Evolutionary conservation across 2,329 filamentous ascomycete genomes (phyloP).

Genomic region (Apiospora rasikravindrae): DNA sequence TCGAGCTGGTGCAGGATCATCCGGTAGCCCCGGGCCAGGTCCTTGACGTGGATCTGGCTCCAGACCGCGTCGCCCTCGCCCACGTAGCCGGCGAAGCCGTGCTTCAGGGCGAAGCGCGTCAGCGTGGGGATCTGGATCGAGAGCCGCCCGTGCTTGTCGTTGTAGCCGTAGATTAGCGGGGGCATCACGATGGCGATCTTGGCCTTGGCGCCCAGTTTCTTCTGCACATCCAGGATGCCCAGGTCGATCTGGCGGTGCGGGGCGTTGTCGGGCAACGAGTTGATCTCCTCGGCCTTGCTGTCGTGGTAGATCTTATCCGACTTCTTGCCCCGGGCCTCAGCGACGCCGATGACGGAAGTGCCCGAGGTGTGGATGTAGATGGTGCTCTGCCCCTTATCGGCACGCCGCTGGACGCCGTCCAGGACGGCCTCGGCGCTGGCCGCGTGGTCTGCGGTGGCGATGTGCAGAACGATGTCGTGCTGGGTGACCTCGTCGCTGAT

Average conservation of each 20-base stretch:
- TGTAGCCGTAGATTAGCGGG: constrained; percentile 52
- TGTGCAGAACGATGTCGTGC: constrained; percentile 53
- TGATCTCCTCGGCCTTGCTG: constrained; percentile 43
- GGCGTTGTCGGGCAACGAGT: constrained; percentile 46
- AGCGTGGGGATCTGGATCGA: constrained; percentile 54
- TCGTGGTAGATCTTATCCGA: constrained; percentile 49
- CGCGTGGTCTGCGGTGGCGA: constrained; percentile 54
- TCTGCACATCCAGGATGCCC: constrained; percentile 43
- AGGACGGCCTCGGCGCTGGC: constrained; percentile 51
- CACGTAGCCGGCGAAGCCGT: constrained; percentile 50
- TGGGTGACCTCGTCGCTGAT: constrained; percentile 43
- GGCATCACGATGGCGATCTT: constrained; percentile 55
- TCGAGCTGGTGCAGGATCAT: constrained; percentile 52
- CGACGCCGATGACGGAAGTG: constrained; percentile 46
- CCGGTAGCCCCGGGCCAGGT: constrained; percentile 52
- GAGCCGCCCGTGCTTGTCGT: constrained; percentile 44
- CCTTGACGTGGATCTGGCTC: constrained; percentile 52
- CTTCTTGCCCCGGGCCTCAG: constrained; percentile 38
- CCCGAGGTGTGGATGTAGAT: constrained; percentile 57
- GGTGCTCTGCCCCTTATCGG: constrained; percentile 41
- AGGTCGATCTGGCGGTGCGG: constrained; percentile 53
- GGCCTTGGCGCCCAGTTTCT: constrained; percentile 44
- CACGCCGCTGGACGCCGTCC: constrained; percentile 46
- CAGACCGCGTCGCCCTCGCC: constrained; percentile 48
- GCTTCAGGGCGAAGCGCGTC: constrained; percentile 52